Percentiles rank a stretch among this genome's conserved stretches.
Evolutionary conservation across 805 yeast species (phyloP).

Genomic region (Kodamaea lidongshanica): DNA sequence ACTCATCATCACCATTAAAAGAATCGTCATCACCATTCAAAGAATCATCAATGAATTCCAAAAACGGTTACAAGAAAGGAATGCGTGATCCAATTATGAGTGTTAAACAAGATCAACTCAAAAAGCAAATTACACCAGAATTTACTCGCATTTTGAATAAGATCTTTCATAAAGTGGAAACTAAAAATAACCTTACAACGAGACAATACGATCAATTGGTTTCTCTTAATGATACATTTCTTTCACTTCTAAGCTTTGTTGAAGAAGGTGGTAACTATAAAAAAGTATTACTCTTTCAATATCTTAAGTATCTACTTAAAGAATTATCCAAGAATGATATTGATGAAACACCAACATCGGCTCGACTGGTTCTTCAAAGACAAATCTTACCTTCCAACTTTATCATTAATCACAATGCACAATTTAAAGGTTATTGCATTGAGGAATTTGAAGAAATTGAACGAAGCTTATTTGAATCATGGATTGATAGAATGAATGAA

Average conservation of each 20-base stretch:
- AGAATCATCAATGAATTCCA: too few species aligned
- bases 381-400: constrained; percentile 31
- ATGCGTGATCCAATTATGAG: constrained; percentile 6
- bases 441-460: constrained; percentile 35
- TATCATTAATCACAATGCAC: constrained; percentile 3
- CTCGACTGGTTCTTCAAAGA: constrained; percentile 18
- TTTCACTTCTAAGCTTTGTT: constrained; percentile 17
- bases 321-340: constrained; percentile 23
- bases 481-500: constrained; percentile 34
- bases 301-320: constrained; percentile 33
- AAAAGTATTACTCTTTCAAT: constrained; percentile 32
- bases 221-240: constrained; percentile 14
- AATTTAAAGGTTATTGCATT: constrained; percentile 1
- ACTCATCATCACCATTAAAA: too few species aligned
- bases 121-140: constrained; percentile 12
- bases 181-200: constrained; percentile 24
- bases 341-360: constrained; percentile 9
- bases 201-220: constrained; percentile 26
- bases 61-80: too few species aligned
- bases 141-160: constrained; percentile 14
- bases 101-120: constrained; percentile 10
- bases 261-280: constrained; percentile 14
- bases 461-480: constrained; percentile 32
- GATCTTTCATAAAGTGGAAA: constrained; percentile 25
- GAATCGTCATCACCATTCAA: too few species aligned